Evolutionary conservation across 306 rosid genomes (phyloP).

Genomic region (Quercus berberidifolia): DNA sequence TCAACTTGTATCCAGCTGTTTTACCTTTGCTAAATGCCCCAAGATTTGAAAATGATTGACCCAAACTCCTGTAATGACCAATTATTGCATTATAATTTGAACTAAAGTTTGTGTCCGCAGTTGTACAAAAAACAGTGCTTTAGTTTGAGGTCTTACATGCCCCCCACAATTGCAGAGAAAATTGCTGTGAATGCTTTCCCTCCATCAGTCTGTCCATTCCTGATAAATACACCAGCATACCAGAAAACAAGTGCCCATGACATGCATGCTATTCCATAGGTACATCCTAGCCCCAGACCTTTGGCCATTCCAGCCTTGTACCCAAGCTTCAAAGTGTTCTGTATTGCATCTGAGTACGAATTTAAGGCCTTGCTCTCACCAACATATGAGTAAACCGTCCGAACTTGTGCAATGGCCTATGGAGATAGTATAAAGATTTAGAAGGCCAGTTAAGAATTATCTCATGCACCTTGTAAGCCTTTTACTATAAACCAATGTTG

Average conservation of each 20-base stretch:
- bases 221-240: slow-evolving; percentile 95
- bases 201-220: slow-evolving; percentile 93
- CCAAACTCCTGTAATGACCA: slow-evolving; percentile 78
- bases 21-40: slow-evolving; percentile 99
- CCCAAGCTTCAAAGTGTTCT: slow-evolving; percentile 89
- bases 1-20: slow-evolving; percentile 88
- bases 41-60: slow-evolving; percentile 94
- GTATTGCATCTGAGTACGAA: slow-evolving; percentile 94
- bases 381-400: slow-evolving; percentile 92
- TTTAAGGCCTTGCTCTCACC: slow-evolving; percentile 96
- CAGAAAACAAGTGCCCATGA: slow-evolving; percentile 99
- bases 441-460: not conserved
- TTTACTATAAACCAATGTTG: not conserved
- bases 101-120: not conserved
- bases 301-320: slow-evolving; percentile 99
- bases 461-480: not conserved
- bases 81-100: slow-evolving; percentile 14
- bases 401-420: slow-evolving; percentile 90
- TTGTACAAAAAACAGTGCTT: not conserved
- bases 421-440: slow-evolving; percentile 3
- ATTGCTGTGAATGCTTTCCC: slow-evolving; percentile 98
- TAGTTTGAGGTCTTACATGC: slow-evolving; percentile 65
- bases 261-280: slow-evolving; percentile 99
- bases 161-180: slow-evolving; percentile 98
- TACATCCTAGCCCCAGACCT: slow-evolving; percentile 94